Percentiles rank a stretch among this genome's conserved stretches.
phyloP scores from a whole-genome alignment of 352 stramenopile genomes.

The Salisapilia sapeloensis region DNA sequence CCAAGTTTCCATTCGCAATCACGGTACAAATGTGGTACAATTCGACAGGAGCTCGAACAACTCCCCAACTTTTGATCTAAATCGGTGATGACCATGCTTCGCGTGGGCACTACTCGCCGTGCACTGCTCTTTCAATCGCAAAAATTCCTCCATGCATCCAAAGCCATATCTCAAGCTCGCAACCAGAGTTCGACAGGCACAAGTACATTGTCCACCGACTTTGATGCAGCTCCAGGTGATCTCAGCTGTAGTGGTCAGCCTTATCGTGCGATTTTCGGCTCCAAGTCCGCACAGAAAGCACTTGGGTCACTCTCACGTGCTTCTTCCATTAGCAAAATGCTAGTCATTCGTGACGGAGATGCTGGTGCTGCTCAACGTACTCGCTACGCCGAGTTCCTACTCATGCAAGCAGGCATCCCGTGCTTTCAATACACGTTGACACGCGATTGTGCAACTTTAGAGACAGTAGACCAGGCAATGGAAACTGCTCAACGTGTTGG shows the following conservation, averaged over 20 bases:
- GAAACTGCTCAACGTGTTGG: conserved; percentile 38
- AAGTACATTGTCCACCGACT: too few relatives aligned
- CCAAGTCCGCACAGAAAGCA: conserved; percentile 18
- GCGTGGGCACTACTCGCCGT: too few relatives aligned
- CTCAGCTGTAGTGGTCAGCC: conserved; percentile 21
- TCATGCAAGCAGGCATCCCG: conserved; percentile 45
- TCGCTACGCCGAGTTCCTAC: conserved; percentile 51
- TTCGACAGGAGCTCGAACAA: too few relatives aligned
- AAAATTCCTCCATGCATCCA: too few relatives aligned
- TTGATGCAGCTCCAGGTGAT: conserved; percentile 15
- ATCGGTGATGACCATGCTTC: too few relatives aligned
- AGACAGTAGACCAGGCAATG: conserved; percentile 28
- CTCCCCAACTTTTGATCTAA: too few relatives aligned
- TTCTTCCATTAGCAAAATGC: conserved; percentile 40
- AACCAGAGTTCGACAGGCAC: too few relatives aligned
- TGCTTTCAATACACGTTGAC: conserved; percentile 62
- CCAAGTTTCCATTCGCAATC: too few relatives aligned
- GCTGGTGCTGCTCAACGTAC: conserved; percentile 24
- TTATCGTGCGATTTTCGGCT: conserved; percentile 26
- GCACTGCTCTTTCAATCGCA: too few relatives aligned
- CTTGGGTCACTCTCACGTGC: conserved; percentile 15
- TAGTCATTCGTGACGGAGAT: conserved; percentile 52
- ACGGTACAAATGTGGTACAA: too few relatives aligned
- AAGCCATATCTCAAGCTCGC: too few relatives aligned
- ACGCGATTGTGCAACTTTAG: conserved; percentile 41